Conservation (phyloP, 768 basidiomycete species). For the Hericium alpestre region DNA sequence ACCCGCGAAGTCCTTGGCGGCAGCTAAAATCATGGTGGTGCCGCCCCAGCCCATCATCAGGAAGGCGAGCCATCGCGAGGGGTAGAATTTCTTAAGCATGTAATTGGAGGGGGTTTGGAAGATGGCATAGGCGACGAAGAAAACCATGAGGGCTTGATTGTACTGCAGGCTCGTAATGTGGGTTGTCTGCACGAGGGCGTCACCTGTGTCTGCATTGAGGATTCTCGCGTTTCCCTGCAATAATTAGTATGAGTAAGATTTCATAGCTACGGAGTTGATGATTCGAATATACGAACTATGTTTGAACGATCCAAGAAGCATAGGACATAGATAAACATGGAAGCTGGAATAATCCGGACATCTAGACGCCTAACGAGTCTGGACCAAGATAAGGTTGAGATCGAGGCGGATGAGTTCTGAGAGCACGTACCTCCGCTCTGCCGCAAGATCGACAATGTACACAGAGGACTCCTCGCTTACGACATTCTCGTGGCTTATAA, state of each 20-base stretch:
- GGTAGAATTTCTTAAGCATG: slow-evolving; percentile 27
- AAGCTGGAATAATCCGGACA: not conserved
- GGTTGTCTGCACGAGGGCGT: slow-evolving; percentile 21
- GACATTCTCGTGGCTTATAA: not conserved
- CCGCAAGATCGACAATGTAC: not conserved
- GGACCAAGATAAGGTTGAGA: not conserved
- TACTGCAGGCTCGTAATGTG: slow-evolving; percentile 22
- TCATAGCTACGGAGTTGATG: not conserved
- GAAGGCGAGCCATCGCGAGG: slow-evolving; percentile 29
- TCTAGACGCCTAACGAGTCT: not conserved
- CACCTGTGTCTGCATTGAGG: slow-evolving; percentile 22
- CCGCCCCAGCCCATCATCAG: slow-evolving; percentile 31
- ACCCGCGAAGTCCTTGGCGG: slow-evolving; percentile 26
- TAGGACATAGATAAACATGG: not conserved
- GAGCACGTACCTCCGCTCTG: not conserved
- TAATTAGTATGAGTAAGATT: not conserved
- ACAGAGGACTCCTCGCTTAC: not conserved
- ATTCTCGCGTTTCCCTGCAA: slow-evolving; percentile 24
- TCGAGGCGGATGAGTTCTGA: not conserved
- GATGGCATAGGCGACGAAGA: slow-evolving; percentile 29
- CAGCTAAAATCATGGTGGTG: slow-evolving; percentile 27
- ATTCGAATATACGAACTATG: slow-evolving; percentile 2
- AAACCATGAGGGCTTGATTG: slow-evolving; percentile 28
- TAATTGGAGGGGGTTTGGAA: slow-evolving; percentile 32
- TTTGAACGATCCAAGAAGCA: slow-evolving; percentile 20